These are phyloP conservation scores for Mercurialis annua DNA, from an alignment of 345 rosid genomes.

Conservation along the genomic window DNA sequence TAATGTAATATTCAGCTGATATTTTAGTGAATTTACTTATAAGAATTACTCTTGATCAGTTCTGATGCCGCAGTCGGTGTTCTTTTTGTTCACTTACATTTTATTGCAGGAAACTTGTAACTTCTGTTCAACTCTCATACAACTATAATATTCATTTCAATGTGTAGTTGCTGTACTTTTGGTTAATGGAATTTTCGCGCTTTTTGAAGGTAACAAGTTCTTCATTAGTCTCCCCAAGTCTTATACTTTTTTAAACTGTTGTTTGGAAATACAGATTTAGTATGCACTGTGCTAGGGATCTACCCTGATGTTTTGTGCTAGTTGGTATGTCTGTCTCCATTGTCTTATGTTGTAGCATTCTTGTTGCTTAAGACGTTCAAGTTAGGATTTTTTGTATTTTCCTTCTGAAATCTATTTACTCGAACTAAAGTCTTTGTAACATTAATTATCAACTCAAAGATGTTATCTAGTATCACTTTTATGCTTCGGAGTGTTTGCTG, in stretches of 20 bases:
- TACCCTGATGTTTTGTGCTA: too few species aligned
- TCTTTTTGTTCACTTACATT: constrained; percentile 4
- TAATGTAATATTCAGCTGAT: constrained; percentile 1
- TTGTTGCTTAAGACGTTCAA: background rate
- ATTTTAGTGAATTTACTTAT: constrained; percentile 15
- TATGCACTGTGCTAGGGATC: background rate
- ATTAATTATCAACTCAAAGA: background rate
- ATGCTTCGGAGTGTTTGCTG: background rate
- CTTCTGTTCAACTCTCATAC: constrained; percentile 11
- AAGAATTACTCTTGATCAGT: constrained; percentile 12
- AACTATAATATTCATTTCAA: constrained; percentile 12
- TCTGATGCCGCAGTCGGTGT: constrained; percentile 12
- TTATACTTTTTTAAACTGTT: background rate
- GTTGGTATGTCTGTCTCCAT: background rate
- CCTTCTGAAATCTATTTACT: background rate
- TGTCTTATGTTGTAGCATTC: background rate
- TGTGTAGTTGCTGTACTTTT: constrained; percentile 15
- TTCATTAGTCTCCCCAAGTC: constrained; percentile 7
- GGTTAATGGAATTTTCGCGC: constrained; percentile 9
- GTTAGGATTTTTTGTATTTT: background rate
- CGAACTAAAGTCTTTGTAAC: background rate
- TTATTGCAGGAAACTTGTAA: constrained; percentile 7
- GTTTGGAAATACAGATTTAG: background rate
- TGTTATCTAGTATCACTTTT: background rate
- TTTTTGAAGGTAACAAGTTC: constrained; percentile 1